phyloP scores from a whole-genome alignment of 176 grass and related monocot genomes.

The Oryza officinalis region DNA sequence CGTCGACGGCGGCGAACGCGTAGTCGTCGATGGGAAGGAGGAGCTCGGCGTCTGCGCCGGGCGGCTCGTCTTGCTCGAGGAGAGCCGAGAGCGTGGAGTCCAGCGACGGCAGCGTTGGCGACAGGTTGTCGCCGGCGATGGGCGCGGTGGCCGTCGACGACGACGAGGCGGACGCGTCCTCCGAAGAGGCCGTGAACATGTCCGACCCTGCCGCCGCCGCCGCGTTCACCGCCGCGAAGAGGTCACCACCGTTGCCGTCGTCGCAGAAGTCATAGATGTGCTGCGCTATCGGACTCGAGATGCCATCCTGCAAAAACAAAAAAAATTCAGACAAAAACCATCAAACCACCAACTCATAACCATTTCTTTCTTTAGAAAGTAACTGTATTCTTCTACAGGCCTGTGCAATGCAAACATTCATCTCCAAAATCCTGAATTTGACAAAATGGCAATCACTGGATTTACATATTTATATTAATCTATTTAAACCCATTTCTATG shows the following conservation, averaged over 20 bases:
- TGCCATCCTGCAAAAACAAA: conserved; percentile 59
- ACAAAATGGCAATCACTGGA: background rate
- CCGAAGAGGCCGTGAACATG: conserved; percentile 35
- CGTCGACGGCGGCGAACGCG: conserved; percentile 6
- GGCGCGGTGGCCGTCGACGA: conserved; percentile 43
- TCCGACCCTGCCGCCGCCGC: background rate
- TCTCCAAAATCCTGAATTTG: background rate
- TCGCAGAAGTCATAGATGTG: conserved; percentile 75
- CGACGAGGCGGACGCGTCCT: conserved; percentile 51
- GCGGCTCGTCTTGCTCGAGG: conserved; percentile 46
- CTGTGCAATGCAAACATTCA: conserved; percentile 26
- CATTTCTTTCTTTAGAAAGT: background rate
- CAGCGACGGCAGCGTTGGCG: conserved; percentile 46
- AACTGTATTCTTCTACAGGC: conserved; percentile 1
- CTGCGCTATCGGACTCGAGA: conserved; percentile 74
- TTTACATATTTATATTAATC: background rate
- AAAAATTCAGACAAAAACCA: conserved; percentile 25
- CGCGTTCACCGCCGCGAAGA: conserved; percentile 51
- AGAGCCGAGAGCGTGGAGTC: conserved; percentile 62
- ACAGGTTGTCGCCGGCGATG: conserved; percentile 49
- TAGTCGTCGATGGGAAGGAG: conserved; percentile 46
- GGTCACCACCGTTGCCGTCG: conserved; percentile 49
- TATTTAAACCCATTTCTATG: background rate
- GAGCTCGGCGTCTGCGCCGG: conserved; percentile 31
- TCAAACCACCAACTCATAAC: background rate